These are phyloP conservation scores for Coemansia sp. DNA, from an alignment of 192 early-diverging fungal species.

Conservation along the genomic window DNA sequence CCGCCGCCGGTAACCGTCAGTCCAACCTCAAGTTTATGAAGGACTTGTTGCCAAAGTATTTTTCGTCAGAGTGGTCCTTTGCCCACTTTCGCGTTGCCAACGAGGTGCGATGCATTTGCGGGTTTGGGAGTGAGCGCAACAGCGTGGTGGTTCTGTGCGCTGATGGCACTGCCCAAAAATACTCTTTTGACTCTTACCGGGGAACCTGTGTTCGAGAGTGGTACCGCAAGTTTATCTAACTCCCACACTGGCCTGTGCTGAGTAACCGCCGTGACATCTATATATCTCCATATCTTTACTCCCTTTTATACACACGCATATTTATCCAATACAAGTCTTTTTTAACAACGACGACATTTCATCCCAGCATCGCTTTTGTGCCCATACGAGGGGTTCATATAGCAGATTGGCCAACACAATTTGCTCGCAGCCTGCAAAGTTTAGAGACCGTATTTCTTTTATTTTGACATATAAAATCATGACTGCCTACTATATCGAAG, in stretches of 20 bases:
- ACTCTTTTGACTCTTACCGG: slow-evolving; percentile 72
- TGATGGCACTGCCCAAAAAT: slow-evolving; percentile 85
- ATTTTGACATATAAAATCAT: slow-evolving; percentile 5
- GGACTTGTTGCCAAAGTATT: slow-evolving; percentile 88
- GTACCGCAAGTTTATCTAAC: slow-evolving; percentile 56
- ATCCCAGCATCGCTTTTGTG: neutral
- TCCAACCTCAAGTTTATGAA: slow-evolving; percentile 73
- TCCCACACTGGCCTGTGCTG: neutral
- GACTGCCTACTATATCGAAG: slow-evolving; percentile 41
- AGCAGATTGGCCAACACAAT: neutral
- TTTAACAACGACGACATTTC: neutral
- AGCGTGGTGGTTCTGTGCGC: slow-evolving; percentile 82
- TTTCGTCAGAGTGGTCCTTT: slow-evolving; percentile 94
- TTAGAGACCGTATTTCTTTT: neutral
- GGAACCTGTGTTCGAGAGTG: slow-evolving; percentile 54
- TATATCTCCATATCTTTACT: neutral
- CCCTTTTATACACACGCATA: neutral
- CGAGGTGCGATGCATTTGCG: slow-evolving; percentile 79
- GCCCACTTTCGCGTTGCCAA: slow-evolving; percentile 79
- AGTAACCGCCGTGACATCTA: neutral
- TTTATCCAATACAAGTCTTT: neutral
- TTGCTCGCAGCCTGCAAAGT: neutral
- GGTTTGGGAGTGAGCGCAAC: slow-evolving; percentile 78
- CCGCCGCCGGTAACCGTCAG: slow-evolving; percentile 53
- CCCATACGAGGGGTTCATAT: neutral